Base-by-base conservation (phyloP, 1,284 basidiomycete species). In the Microbotryomycetes sp. region DNA sequence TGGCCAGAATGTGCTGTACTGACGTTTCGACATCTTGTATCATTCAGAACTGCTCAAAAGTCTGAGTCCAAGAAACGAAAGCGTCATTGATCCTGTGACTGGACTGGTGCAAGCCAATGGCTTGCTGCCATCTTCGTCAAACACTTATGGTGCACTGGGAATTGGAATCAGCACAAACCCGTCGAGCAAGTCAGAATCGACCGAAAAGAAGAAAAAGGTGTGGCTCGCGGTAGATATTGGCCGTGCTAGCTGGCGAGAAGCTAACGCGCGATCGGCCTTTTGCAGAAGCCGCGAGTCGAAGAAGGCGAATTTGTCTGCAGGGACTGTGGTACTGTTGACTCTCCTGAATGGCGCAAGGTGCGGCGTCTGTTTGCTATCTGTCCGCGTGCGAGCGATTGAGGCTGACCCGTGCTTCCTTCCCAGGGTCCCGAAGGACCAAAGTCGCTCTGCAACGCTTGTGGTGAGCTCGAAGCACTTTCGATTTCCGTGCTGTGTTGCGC, bases 221-320 rank as follows among this genome's bases (percentile, higher is more conserved):
- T 36, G 28, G 32, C 60, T 25, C 81, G 87, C 70, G 86, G 88
- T 6, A 89, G 88, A 71, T n/a, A n/a, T n/a, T n/a, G n/a, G n/a
- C n/a, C n/a, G n/a, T n/a, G n/a, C n/a, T n/a, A 79, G 85, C 56
- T 87, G 84, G 12, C 89, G 87, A 66, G 88, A 87, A 52, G 25
- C 3, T 26, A 19, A 29, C 15, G 4, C 50, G 50, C 30, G 30
- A 36, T 7, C 12, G 36, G n/a, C 52, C 6, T 25, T 22, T 53
- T 6, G 50, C 60, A 68, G 65, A 71, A 89, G 86, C 29, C 87
- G 85, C 1, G 88, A 87, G 77, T 89, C 85, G 89, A 82, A 86
- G 72, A 91, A 87, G 82, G 87, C 85, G 60, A 59, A 76, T 71
- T 63, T 47, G 49, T 66, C 59, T 68, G 61, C 60, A 49, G 63